Conservation (phyloP, 805 yeast species). For the Zygosaccharomyces bisporus region DNA sequence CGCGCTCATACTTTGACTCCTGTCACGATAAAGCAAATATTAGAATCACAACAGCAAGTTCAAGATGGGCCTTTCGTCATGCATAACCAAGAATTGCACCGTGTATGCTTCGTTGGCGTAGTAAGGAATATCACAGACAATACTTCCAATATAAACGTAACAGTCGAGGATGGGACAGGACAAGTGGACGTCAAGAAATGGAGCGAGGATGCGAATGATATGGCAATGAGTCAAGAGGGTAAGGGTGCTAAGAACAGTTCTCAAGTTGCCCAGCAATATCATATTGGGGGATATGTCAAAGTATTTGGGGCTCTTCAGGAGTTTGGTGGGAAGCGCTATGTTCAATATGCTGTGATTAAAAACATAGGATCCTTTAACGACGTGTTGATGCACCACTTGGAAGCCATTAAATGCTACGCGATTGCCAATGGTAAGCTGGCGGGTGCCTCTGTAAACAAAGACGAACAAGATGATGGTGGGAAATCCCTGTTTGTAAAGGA, state of each 20-base stretch:
- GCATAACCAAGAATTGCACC: conserved; percentile 56
- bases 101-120: conserved; percentile 66
- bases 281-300: conserved; percentile 55
- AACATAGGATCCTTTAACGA: conserved; percentile 62
- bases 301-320: conserved; percentile 56
- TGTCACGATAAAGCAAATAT: conserved; percentile 69
- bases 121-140: conserved; percentile 60
- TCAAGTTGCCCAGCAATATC: conserved; percentile 35
- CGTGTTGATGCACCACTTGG: conserved; percentile 61
- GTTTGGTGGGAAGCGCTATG: conserved; percentile 58
- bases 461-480: conserved; percentile 23
- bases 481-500: conserved; percentile 45
- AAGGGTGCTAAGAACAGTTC: conserved; percentile 23
- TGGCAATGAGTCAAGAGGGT: conserved; percentile 32
- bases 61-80: conserved; percentile 66
- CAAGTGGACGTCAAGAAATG: conserved; percentile 61
- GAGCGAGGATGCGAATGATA: conserved; percentile 44
- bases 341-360: conserved; percentile 60
- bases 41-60: conserved; percentile 53
- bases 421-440: conserved; percentile 48
- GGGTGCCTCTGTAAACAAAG: conserved; percentile 22
- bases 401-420: conserved; percentile 56
- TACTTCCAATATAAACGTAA: conserved; percentile 51
- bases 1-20: conserved; percentile 46
- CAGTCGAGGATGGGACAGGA: conserved; percentile 80